Base-by-base conservation (phyloP, 129 eudicot species). In the Flaveria sonorensis region DNA sequence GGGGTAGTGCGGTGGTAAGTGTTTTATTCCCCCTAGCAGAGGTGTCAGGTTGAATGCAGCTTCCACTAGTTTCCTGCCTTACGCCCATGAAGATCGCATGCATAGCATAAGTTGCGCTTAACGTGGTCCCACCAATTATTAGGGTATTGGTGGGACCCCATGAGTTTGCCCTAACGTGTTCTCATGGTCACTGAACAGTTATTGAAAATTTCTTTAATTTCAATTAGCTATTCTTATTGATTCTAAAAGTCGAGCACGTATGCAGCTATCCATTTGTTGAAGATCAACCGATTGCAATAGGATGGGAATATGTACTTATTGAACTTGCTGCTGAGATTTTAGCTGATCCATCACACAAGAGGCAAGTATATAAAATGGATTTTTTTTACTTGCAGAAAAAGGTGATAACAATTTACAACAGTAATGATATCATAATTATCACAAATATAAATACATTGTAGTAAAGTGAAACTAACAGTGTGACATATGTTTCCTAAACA, bases 261-360 rank as follows among this genome's bases (percentile, higher is more conserved):
- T 81, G 70, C 88, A 91, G 97, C 90, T 88, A 91, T 75, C 97
- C 97, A 74, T 88, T 91, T 87, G 81, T 71, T 0, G 97, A 91
- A 69, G 97, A 91, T 36, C 97, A 91, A 61, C 92, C 92, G 23
- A 91, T 91, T 47, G 72, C 90, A 16, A 39, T 91, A 52, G 97
- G 92, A 67, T 91, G 97, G 97, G 97, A 91, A 84, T 87, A 88
- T 53, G 90, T 86, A 4, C 74, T 91, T 24, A 61, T 81, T 66
- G 97, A 91, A 68, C 90, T 91, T 87, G 90, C 97, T 40, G 83
- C 89, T 19, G 92, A 83, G 76, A 85, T 89, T 19, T 71, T 91
- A 51, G 86, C 90, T 24, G 90, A 91, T 83, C 97, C 97, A 77
- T 83, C 83, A 14, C 87, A 69, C 61, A 88, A 83, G 47, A 85